These are phyloP conservation scores for Alternaria conjuncta DNA, from an alignment of 2,329 filamentous ascomycete species.

Conservation along the genomic window DNA sequence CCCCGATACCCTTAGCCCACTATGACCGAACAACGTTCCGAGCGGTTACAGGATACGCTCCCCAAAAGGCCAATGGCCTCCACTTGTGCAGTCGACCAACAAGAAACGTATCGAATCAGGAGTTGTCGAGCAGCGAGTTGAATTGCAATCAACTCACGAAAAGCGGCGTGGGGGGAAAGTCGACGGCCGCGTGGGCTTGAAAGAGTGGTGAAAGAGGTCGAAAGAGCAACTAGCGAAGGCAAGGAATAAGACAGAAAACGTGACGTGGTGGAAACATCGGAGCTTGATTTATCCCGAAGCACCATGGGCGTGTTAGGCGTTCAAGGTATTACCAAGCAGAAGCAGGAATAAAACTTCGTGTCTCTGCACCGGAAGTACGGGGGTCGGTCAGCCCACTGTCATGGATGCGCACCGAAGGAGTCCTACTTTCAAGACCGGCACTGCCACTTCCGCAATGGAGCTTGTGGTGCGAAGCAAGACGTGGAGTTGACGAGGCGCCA, in stretches of 20 bases:
- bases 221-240: background rate
- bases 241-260: background rate
- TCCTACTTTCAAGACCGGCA: background rate
- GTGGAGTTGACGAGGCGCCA: background rate
- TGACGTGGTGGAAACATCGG: background rate
- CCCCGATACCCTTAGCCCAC: background rate
- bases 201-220: background rate
- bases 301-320: background rate
- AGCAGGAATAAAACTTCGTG: background rate
- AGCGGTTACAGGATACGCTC: background rate
- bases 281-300: background rate
- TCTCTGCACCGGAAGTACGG: background rate
- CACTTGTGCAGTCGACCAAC: background rate
- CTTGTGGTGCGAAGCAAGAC: background rate
- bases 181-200: background rate
- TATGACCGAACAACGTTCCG: background rate
- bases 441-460: background rate
- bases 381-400: background rate
- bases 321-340: background rate
- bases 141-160: background rate
- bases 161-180: background rate
- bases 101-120: background rate
- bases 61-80: background rate
- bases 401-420: background rate
- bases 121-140: background rate